Evolutionary conservation across 768 basidiomycete species (phyloP), one percentile per base, ranked within the genome.

Genomic region (Leccinum truebloodii): DNA sequence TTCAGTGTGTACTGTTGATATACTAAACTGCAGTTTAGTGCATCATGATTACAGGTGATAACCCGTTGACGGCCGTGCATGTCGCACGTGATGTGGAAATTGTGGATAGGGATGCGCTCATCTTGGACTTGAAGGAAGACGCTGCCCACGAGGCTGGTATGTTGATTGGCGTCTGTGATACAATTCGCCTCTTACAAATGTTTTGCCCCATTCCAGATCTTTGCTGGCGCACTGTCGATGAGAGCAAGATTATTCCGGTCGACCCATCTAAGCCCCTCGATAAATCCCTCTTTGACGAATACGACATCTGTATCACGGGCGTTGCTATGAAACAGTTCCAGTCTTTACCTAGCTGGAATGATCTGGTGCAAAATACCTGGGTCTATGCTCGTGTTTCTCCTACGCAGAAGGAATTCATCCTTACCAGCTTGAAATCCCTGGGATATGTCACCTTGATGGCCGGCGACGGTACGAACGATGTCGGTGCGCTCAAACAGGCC

Each of bases 31-130:
- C 18, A 5, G 6, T 57, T 34, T 24, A 97, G 94, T 98, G 97
- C 72, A 81, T 98, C 59, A 99, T 99, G 97, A 99, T 99, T 64
- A 99, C 97, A 51, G 97, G 97, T 39, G 97, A 99, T 74, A 98
- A 98, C 73, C 97, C 97, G 8, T 78, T 99, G 56, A 99, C 97
- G 0, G 97, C 97, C 8, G 88, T 92, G 0, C 97, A 98, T 71
- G 95, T 99, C 50, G 97, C 97, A 18, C 84, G 84, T 26, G 94
- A 96, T 69, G 97, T 99, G 8, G 96, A 99, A 69, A 98, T 98
- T 62, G 89, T 99, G 20, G 97, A 99, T 69, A 87, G 95, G 28
- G 94, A 97, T 5, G 93, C 88, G 2, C 83, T 98, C 30, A 98
- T 98, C 61, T 80, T 99, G 28, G 97, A 99, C 72, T 69, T 93